Conservation (phyloP, 2,329 filamentous ascomycete species). For the Penicillium sp. region DNA sequence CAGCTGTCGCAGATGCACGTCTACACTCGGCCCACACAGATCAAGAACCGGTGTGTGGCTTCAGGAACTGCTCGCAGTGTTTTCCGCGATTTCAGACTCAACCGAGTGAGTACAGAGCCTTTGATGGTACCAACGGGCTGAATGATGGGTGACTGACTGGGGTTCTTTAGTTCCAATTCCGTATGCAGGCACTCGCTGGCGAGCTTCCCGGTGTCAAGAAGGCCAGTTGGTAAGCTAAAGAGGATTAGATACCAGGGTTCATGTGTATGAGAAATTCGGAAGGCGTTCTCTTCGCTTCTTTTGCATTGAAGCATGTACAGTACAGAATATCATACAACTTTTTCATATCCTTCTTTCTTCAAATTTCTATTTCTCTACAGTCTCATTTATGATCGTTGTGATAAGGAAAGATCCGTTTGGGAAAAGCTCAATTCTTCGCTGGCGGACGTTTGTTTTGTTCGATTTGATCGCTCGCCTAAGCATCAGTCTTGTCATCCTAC, state of each 20-base stretch:
- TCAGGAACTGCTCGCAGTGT: constrained; percentile 88
- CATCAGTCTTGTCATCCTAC: background rate
- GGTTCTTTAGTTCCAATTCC: constrained; percentile 77
- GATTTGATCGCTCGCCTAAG: background rate
- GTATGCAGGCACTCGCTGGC: constrained; percentile 81
- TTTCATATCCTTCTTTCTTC: background rate
- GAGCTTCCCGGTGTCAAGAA: constrained; percentile 90
- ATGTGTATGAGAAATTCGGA: constrained; percentile 17
- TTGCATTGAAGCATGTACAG: constrained; percentile 23
- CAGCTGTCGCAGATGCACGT: constrained; percentile 92
- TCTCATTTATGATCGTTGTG: background rate
- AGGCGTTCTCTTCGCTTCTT: constrained; percentile 28
- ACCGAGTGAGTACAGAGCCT: constrained; percentile 64
- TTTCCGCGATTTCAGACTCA: constrained; percentile 89
- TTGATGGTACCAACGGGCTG: background rate
- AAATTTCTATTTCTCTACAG: background rate
- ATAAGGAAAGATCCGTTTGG: background rate
- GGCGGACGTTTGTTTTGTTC: background rate
- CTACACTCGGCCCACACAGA: constrained; percentile 91
- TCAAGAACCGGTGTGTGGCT: constrained; percentile 88
- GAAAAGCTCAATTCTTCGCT: background rate
- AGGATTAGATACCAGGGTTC: constrained; percentile 6
- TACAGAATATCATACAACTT: constrained; percentile 18
- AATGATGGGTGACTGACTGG: constrained; percentile 16
- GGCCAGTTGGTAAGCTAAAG: constrained; percentile 76